These are phyloP conservation scores for Claviceps fusiformis DNA, from an alignment of 2,329 filamentous ascomycete genomes.

Conservation along the genomic window DNA sequence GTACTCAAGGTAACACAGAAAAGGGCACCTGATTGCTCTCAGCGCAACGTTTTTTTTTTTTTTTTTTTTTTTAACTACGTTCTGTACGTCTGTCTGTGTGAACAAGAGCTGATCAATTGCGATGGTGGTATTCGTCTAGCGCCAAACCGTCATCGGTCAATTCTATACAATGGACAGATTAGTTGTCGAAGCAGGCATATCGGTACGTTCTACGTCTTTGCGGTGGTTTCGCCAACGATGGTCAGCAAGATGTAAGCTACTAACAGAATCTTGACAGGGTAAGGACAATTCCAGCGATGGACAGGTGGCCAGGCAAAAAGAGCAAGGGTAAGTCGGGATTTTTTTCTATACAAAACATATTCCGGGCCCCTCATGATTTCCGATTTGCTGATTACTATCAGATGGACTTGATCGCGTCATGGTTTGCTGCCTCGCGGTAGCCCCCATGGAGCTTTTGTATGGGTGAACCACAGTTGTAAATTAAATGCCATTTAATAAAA, in stretches of 20 bases:
- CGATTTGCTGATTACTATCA: conserved; percentile 1
- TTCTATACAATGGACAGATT: conserved; percentile 87
- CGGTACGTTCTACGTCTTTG: conserved; percentile 31
- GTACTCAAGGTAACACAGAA: conserved; percentile 63
- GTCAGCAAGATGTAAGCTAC: not conserved
- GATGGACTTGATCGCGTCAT: conserved; percentile 4
- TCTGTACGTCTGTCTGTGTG: conserved; percentile 8
- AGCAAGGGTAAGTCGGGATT: conserved; percentile 49
- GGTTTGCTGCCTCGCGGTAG: not conserved
- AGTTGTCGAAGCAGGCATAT: conserved; percentile 80
- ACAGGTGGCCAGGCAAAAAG: conserved; percentile 61
- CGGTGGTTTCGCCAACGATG: too few species aligned
- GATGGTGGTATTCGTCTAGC: conserved; percentile 34
- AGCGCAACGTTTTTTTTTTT: too few species aligned
- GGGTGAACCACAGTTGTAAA: not conserved
- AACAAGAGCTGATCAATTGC: conserved; percentile 4
- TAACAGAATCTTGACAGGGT: conserved; percentile 31
- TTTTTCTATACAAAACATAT: too few species aligned
- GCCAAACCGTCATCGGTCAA: conserved; percentile 87
- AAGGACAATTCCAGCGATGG: conserved; percentile 56
- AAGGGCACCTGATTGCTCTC: not conserved
- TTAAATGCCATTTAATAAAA: not conserved
- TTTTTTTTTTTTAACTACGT: too few species aligned
- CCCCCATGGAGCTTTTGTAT: conserved; percentile 5
- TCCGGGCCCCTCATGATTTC: not conserved